Conservation (phyloP, 2,329 filamentous ascomycete genomes). For the Aspergillus hiratsukae region DNA sequence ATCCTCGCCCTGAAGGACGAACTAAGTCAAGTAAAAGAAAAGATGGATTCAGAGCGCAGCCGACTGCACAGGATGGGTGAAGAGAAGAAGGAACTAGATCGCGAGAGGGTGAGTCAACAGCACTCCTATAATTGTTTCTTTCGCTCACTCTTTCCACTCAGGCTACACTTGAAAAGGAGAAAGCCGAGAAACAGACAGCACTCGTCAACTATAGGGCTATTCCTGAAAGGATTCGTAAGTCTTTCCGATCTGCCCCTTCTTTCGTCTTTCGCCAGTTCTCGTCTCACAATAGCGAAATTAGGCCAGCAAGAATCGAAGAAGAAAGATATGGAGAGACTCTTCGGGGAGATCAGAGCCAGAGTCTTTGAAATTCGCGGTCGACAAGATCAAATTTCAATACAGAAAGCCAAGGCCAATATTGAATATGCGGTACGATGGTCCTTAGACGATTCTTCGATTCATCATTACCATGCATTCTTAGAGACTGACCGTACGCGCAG, state of each 20-base stretch:
- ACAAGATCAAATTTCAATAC: conserved; percentile 52
- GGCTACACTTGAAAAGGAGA: conserved; percentile 49
- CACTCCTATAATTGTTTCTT: not conserved
- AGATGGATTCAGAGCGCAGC: conserved; percentile 27
- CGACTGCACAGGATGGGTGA: conserved; percentile 18
- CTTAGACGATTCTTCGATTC: not conserved
- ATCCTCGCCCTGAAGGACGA: conserved; percentile 41
- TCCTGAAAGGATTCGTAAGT: conserved; percentile 66
- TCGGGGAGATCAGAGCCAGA: conserved; percentile 42
- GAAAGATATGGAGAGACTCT: conserved; percentile 36
- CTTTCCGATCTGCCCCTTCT: conserved; percentile 8
- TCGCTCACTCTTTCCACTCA: conserved; percentile 16
- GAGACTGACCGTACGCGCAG: conserved; percentile 22
- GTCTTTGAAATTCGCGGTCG: conserved; percentile 51
- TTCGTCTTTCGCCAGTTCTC: not conserved
- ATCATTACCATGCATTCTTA: conserved; percentile 2
- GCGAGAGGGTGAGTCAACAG: conserved; percentile 41
- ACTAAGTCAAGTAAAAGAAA: conserved; percentile 30
- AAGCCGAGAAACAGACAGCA: conserved; percentile 63
- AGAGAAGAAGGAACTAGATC: conserved; percentile 19
- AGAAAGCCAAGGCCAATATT: conserved; percentile 54
- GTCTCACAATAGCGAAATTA: conserved; percentile 35
- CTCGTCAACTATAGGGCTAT: conserved; percentile 62
- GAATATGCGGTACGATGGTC: conserved; percentile 49
- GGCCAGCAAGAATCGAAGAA: conserved; percentile 44